phyloP scores from a whole-genome alignment of 108 stramenopile genomes.

The Discostella stelligeroides region DNA sequence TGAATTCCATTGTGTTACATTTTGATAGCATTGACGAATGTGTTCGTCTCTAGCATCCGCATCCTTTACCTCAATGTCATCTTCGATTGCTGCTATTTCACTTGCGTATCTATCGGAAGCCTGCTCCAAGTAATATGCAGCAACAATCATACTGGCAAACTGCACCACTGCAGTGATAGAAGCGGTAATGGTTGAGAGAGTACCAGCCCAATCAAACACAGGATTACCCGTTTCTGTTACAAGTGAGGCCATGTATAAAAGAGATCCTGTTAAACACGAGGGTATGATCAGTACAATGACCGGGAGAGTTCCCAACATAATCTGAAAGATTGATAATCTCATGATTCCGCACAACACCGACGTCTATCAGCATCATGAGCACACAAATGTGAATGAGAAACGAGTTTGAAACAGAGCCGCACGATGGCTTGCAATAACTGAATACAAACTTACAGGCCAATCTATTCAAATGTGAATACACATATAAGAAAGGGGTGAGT shows the following conservation, averaged over 20 bases:
- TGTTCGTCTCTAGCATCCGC: constrained; percentile 54
- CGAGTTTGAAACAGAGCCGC: not conserved
- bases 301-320: constrained; percentile 67
- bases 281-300: constrained; percentile 62
- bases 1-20: constrained; percentile 49
- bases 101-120: constrained; percentile 35
- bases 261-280: constrained; percentile 59
- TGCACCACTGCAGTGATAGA: constrained; percentile 58
- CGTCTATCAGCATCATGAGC: constrained; percentile 47
- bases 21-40: constrained; percentile 43
- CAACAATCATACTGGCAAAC: constrained; percentile 59
- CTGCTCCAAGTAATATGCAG: constrained; percentile 59
- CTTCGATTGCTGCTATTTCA: constrained; percentile 52
- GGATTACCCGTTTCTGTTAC: constrained; percentile 38
- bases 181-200: constrained; percentile 49
- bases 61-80: constrained; percentile 58
- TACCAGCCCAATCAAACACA: constrained; percentile 54
- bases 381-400: not conserved
- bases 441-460: constrained; percentile 30
- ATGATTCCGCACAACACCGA: constrained; percentile 69
- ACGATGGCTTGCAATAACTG: not conserved
- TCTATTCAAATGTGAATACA: not conserved
- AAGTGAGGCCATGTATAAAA: constrained; percentile 55
- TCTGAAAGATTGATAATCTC: constrained; percentile 54
- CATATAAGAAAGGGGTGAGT: not conserved